Conservation (phyloP, 2,329 filamentous ascomycete genomes). For the Chaetomiaceae sp. region DNA sequence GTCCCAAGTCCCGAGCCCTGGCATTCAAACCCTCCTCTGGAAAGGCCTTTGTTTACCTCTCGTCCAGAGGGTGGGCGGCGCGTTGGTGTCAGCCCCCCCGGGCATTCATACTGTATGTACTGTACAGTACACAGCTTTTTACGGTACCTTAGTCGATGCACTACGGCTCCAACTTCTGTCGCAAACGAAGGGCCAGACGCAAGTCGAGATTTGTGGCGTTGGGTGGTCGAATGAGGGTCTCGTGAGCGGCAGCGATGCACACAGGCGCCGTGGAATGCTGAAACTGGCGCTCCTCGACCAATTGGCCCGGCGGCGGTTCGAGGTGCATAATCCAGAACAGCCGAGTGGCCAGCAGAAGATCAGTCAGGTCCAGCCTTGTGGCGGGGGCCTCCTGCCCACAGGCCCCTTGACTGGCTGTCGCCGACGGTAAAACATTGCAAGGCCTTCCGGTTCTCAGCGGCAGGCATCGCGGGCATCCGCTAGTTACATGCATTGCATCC, state of each 20-base stretch:
- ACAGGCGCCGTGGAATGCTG: constrained; percentile 19
- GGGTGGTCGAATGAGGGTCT: constrained; percentile 9
- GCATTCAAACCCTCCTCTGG: not conserved
- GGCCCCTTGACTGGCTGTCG: constrained; percentile 1
- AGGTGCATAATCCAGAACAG: constrained; percentile 26
- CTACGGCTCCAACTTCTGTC: not conserved
- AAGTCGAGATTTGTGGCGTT: not conserved
- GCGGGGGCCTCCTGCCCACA: constrained; percentile 15
- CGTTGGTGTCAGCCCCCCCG: not conserved
- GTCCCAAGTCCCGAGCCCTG: not conserved
- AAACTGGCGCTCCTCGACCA: constrained; percentile 23
- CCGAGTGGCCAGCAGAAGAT: constrained; percentile 23
- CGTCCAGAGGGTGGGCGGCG: not conserved
- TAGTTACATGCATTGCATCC: not conserved
- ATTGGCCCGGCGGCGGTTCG: constrained; percentile 22
- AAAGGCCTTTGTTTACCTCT: no score
- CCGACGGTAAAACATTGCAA: not conserved
- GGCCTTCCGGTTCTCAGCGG: not conserved
- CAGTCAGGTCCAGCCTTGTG: constrained; percentile 25
- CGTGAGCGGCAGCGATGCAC: constrained; percentile 13
- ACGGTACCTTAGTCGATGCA: not conserved
- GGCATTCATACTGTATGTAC: no score
- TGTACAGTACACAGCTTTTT: not conserved
- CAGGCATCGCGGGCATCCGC: not conserved
- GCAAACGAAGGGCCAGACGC: not conserved